These are phyloP conservation scores for Prunus yedoensis DNA, from an alignment of 331 rosid species.

Conservation along the genomic window DNA sequence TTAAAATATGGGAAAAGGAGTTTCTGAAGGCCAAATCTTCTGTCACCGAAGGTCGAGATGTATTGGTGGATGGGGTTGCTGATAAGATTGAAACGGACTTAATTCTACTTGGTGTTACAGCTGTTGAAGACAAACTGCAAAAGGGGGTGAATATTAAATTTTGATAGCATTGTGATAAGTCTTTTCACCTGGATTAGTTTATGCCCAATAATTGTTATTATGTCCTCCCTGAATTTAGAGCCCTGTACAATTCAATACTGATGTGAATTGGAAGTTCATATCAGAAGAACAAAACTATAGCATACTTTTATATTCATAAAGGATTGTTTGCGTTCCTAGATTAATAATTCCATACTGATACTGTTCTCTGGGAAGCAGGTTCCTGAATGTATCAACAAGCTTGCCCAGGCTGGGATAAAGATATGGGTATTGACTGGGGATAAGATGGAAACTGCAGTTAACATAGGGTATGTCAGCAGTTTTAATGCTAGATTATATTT, in stretches of 20 bases:
- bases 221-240: neutral
- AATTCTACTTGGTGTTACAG: conserved; percentile 84
- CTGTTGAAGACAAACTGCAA: conserved; percentile 88
- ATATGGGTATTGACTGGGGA: conserved; percentile 95
- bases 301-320: neutral
- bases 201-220: neutral
- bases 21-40: conserved; percentile 60
- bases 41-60: conserved; percentile 51
- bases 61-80: conserved; percentile 53
- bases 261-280: conserved; percentile 15
- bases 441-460: conserved; percentile 91
- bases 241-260: neutral
- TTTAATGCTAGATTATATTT: conserved; percentile 16
- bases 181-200: neutral
- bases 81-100: conserved; percentile 68
- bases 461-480: conserved; percentile 61
- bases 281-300: neutral
- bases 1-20: conserved; percentile 55
- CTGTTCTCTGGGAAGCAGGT: conserved; percentile 53
- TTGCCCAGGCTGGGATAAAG: conserved; percentile 71
- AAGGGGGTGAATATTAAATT: conserved; percentile 58
- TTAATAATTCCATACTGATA: conserved; percentile 8
- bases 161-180: neutral
- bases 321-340: neutral
- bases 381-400: conserved; percentile 73